These are phyloP conservation scores for Colletotrichum gigasporum DNA, from an alignment of 2,329 filamentous ascomycete genomes.

Conservation along the genomic window DNA sequence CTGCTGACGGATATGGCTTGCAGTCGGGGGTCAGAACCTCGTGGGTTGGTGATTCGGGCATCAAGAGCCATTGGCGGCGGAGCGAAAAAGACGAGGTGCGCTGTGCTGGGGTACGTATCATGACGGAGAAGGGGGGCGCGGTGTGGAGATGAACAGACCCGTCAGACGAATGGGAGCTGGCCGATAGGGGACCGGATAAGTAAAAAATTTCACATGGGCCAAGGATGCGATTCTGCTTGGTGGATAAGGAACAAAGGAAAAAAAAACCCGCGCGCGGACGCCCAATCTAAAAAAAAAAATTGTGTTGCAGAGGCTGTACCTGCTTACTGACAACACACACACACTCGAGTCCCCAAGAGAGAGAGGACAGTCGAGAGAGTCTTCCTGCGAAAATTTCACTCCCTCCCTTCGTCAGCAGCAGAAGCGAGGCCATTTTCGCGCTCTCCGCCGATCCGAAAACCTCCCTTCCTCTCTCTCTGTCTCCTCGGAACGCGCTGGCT, in stretches of 20 bases:
- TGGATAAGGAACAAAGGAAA: slow-evolving; percentile 27
- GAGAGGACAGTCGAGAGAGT: slow-evolving; percentile 31
- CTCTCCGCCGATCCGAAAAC: background rate
- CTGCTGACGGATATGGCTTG: no score
- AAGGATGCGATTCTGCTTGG: slow-evolving; percentile 32
- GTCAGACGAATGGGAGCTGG: background rate
- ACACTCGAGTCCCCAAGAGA: slow-evolving; percentile 22
- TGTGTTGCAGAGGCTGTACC: slow-evolving; percentile 2
- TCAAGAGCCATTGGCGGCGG: slow-evolving; percentile 14
- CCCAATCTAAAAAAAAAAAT: slow-evolving; percentile 30
- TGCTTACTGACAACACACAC: slow-evolving; percentile 21
- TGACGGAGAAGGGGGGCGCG: background rate
- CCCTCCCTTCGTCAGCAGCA: slow-evolving; percentile 24
- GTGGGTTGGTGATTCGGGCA: slow-evolving; percentile 29
- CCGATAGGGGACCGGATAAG: slow-evolving; percentile 26
- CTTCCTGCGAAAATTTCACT: background rate
- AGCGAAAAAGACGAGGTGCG: slow-evolving; percentile 28
- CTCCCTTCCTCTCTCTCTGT: slow-evolving; percentile 1
- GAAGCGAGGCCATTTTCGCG: slow-evolving; percentile 15
- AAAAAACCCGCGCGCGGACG: slow-evolving; percentile 18
- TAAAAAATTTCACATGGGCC: slow-evolving; percentile 35
- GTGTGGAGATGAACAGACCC: background rate
- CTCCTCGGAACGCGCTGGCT: background rate
- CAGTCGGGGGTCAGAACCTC: no score
- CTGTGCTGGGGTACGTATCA: slow-evolving; percentile 21